Evolutionary conservation across 202 grass and related monocot species (phyloP).

Genomic region (Panicum hallii): DNA sequence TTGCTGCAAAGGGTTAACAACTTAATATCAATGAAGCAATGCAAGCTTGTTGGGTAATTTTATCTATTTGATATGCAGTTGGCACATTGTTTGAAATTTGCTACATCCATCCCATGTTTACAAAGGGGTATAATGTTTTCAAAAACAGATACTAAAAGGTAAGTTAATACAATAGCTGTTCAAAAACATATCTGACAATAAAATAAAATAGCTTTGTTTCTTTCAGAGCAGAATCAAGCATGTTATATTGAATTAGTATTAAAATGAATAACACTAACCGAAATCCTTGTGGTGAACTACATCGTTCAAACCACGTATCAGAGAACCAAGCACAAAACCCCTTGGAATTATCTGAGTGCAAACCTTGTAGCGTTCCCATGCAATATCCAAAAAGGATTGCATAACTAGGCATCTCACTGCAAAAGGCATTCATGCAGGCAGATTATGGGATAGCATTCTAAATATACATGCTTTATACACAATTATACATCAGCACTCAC

Average conservation of each 20-base stretch:
- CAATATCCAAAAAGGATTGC: conserved; percentile 88
- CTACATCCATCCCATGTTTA: conserved; percentile 20
- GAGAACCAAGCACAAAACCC: conserved; percentile 80
- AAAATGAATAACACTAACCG: conserved; percentile 66
- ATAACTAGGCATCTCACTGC: conserved; percentile 87
- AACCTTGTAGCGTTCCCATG: conserved; percentile 60
- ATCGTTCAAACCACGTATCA: conserved; percentile 85
- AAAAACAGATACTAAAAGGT: background rate
- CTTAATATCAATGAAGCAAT: conserved; percentile 24
- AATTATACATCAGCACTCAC: conserved; percentile 42
- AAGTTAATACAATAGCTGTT: background rate
- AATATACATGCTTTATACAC: conserved; percentile 31
- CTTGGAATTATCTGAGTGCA: conserved; percentile 65
- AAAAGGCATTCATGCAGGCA: conserved; percentile 50
- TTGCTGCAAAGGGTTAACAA: conserved; percentile 25
- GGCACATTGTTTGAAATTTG: background rate
- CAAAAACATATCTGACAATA: conserved; percentile 7
- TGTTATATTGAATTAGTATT: conserved; percentile 29
- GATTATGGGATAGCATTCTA: conserved; percentile 27
- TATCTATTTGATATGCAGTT: conserved; percentile 19
- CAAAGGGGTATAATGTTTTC: background rate
- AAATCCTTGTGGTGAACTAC: conserved; percentile 97
- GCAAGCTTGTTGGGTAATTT: conserved; percentile 30
- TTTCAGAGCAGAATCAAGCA: conserved; percentile 14
- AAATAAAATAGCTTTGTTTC: conserved; percentile 26